phyloP scores from a whole-genome alignment of 805 yeast genomes.

The Jamesozyma spencerorum region DNA sequence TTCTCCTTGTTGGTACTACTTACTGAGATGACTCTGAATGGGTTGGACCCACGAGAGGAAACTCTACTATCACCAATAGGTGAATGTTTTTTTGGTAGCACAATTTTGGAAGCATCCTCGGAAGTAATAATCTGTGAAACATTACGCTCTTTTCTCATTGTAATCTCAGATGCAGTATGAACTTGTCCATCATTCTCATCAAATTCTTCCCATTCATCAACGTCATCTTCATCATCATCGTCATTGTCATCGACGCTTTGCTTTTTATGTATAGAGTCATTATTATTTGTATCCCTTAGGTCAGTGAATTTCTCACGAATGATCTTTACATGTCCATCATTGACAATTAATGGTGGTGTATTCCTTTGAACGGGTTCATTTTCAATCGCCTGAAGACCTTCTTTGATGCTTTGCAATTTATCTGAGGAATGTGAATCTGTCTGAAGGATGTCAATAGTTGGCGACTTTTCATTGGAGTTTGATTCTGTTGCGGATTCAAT shows the following conservation, averaged over 20 bases:
- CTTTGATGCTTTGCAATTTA: too few species aligned
- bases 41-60: slow-evolving; percentile 17
- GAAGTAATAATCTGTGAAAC: background rate
- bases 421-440: too few species aligned
- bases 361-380: background rate
- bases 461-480: too few species aligned
- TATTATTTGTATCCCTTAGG: background rate
- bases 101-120: slow-evolving; percentile 4
- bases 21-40: slow-evolving; percentile 30
- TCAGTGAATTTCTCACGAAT: background rate
- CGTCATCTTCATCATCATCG: background rate
- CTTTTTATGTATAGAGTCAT: background rate
- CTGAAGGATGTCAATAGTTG: too few species aligned
- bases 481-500: too few species aligned
- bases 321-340: background rate
- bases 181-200: background rate
- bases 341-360: background rate
- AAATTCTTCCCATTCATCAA: slow-evolving; percentile 8
- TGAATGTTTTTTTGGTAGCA: slow-evolving; percentile 6
- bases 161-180: background rate
- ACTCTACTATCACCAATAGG: background rate
- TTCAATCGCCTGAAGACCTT: too few species aligned
- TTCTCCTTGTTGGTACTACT: slow-evolving; percentile 10
- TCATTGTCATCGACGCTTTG: background rate
- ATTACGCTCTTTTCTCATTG: background rate